Evolutionary conservation across 345 rosid species (phyloP).

Genomic region (Crucihimalaya himalaica): DNA sequence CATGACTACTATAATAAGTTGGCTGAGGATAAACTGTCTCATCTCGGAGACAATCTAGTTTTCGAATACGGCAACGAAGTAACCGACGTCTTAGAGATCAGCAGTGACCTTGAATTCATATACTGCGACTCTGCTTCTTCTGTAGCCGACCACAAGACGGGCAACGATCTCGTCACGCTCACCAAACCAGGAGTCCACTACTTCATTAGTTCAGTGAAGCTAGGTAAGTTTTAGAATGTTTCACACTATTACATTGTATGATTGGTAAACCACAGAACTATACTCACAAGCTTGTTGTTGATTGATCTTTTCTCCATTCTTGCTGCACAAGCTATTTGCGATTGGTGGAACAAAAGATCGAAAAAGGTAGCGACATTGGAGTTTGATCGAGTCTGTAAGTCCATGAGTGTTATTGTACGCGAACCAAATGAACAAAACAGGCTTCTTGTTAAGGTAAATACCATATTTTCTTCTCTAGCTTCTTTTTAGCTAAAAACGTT

Average conservation of each 20-base stretch:
- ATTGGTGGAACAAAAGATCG: constrained; percentile 77
- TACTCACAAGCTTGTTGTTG: constrained; percentile 6
- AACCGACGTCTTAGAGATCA: too few relatives aligned
- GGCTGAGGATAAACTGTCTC: background rate
- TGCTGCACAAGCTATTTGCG: constrained; percentile 58
- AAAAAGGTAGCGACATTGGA: constrained; percentile 81
- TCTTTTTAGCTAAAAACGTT: background rate
- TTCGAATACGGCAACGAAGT: too few relatives aligned
- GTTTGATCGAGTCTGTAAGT: constrained; percentile 84
- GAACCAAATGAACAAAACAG: constrained; percentile 67
- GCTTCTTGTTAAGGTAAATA: constrained; percentile 80
- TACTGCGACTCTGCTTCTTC: too few relatives aligned
- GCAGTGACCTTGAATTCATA: too few relatives aligned
- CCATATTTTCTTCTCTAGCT: background rate
- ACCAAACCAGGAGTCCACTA: too few relatives aligned
- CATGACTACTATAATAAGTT: too few relatives aligned
- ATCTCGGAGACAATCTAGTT: too few relatives aligned
- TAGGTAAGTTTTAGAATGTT: constrained; percentile 48
- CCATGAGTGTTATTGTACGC: constrained; percentile 81
- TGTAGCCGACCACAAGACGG: too few relatives aligned
- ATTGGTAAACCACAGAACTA: background rate
- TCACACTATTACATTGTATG: constrained; percentile 5
- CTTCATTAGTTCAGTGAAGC: constrained; percentile 60
- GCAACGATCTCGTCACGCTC: too few relatives aligned
- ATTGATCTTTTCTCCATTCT: background rate